A percentile compares a stretch with the other conserved stretches of the same genome.
Evolutionary conservation across 1,139 yeast genomes (phyloP).

Genomic region (Blastobotrys persicus): DNA sequence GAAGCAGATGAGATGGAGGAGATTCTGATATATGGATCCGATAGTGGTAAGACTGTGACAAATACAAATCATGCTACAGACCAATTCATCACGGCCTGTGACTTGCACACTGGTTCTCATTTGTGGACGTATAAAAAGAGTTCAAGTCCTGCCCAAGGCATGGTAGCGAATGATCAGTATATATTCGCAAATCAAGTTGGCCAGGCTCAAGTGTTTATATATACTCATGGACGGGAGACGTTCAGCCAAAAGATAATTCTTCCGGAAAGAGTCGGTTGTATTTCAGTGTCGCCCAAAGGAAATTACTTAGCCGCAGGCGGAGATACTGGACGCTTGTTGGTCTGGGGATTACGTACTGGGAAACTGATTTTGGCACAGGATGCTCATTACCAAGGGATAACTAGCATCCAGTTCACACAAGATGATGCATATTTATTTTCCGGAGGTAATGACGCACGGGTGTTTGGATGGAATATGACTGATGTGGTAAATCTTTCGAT

Average conservation of each 20-base stretch:
- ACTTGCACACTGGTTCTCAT: conserved; percentile 29
- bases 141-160: conserved; percentile 46
- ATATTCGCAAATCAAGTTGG: conserved; percentile 61
- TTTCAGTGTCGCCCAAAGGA: conserved; percentile 49
- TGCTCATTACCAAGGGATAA: conserved; percentile 79
- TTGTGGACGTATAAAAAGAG: conserved; percentile 30
- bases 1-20: conserved; percentile 30
- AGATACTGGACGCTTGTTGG: conserved; percentile 69
- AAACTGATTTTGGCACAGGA: conserved; percentile 67
- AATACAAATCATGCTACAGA: conserved; percentile 18
- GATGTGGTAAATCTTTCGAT: conserved; percentile 50
- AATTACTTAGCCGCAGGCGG: conserved; percentile 71
- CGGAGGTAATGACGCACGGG: conserved; percentile 80
- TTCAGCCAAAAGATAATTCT: conserved; percentile 81
- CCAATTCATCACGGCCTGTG: conserved; percentile 26
- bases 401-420: conserved; percentile 54
- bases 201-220: conserved; percentile 73
- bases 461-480: conserved; percentile 67
- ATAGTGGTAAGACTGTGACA: conserved; percentile 18
- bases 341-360: conserved; percentile 89
- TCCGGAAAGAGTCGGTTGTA: conserved; percentile 71
- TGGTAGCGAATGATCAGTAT: conserved; percentile 47
- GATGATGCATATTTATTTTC: conserved; percentile 71
- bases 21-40: conserved; percentile 30
- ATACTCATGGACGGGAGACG: conserved; percentile 73